Base-by-base conservation (phyloP, 2,329 filamentous ascomycete species). In the Beauveria sp. region DNA sequence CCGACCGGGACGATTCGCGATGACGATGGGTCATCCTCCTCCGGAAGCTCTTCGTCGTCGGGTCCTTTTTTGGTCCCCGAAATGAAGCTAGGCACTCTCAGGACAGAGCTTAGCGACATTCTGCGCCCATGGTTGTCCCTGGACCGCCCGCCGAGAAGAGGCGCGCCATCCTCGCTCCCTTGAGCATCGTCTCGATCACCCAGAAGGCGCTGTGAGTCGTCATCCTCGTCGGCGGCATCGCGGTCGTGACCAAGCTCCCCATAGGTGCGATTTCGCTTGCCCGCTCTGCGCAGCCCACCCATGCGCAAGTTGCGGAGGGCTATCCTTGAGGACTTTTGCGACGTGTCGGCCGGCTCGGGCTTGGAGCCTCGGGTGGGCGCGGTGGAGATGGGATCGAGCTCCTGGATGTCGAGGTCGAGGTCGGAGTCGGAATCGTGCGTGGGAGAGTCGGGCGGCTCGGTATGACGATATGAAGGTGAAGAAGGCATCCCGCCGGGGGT, bases 1-100 rank as follows among this genome's bases (percentile, higher is more conserved):
- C 91, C 93, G 58, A 96, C 90, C 2, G 86, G 79, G 34, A 97
- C 83, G 56, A 84, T 84, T 60, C 93, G 85, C 30, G 91, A 89
- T 1, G 90, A 81, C 7, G 86, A 86, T 5, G 88, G 84, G 68
- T 87, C 85, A 64, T 86, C 79, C 6, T 85, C 80, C 58, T 78
- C 76, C 52, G 81, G 77, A 52, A 80, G 78, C 28, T 81, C 81
- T 10, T 73, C 70, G n/a, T 76, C 74, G 42, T 67, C 68, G 45
- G 73, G 73, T 45, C 64, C 62, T 42, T 68, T 69, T 63, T 69
- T 73, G 3, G 70, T 70, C 62, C 77, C 75, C 65, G 68, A 59
- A 70, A 73, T 60, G 64, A 66, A 59, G 53, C 57, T 62, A 66
- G 68, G 38, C 68, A 63, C 57, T 47, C 62, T 59, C 9, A 63